phyloP scores from a whole-genome alignment of 129 eudicot species.

The Sambucus nigra region DNA sequence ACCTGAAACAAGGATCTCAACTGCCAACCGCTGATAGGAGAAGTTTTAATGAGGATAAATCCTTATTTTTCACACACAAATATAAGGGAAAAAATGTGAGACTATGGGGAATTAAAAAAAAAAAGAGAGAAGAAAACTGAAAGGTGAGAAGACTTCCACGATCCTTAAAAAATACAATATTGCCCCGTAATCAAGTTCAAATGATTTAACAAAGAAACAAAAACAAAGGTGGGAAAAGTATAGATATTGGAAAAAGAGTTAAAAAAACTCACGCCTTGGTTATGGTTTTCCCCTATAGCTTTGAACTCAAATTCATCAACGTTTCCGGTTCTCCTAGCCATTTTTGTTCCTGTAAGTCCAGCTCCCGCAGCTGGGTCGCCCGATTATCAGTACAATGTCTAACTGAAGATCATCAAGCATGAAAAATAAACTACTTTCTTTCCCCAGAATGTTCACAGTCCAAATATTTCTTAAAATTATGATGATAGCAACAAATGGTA shows the following conservation, averaged over 20 bases:
- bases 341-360: slow-evolving; percentile 87
- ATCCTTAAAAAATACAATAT: not conserved
- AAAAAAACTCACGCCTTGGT: slow-evolving; percentile 76
- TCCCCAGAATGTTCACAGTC: not conserved
- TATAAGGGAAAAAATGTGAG: not conserved
- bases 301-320: slow-evolving; percentile 94
- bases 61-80: slow-evolving; percentile 3
- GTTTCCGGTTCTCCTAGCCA: slow-evolving; percentile 94
- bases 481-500: not conserved
- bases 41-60: slow-evolving; percentile 14
- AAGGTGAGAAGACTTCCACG: slow-evolving; percentile 5
- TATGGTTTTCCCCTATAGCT: slow-evolving; percentile 74
- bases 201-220: not conserved
- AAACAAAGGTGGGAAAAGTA: not conserved
- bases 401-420: slow-evolving; percentile 5
- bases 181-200: not conserved
- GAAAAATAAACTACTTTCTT: not conserved
- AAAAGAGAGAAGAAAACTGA: not conserved
- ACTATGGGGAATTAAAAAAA: not conserved
- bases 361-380: slow-evolving; percentile 91
- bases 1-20: slow-evolving; percentile 79
- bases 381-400: slow-evolving; percentile 14
- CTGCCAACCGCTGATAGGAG: slow-evolving; percentile 80
- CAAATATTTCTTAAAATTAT: not conserved
- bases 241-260: not conserved